Base-by-base conservation (phyloP, 1,284 basidiomycete species). In the Sporisorium graminicola region DNA sequence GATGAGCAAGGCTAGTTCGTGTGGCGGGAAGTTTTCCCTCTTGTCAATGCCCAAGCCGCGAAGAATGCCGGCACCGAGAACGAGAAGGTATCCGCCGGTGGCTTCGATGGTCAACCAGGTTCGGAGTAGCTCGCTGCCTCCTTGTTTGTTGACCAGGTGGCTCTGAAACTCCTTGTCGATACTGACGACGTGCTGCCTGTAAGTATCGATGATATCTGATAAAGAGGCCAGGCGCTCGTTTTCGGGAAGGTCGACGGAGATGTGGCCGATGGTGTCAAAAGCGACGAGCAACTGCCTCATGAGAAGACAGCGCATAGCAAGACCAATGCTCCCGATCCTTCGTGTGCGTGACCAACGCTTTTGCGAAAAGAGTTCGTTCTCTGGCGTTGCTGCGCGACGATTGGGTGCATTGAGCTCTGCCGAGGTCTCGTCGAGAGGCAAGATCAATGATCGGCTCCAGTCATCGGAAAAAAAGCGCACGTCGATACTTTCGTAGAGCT, bases 401-500 rank as follows among this genome's bases (percentile, higher is more conserved):
- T 56, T 24, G 18, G 18, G 18, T 16, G 37, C 3, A 20, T 22
- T 2, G 27, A 13, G 20, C 10, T 31, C 29, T 2, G 49, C 10
- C 4, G n/a, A 14, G 10, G 44, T 7, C 24, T 44, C n/a, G 9
- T 73, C 47, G 1, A 27, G 16, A 31, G 65, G 43, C 14, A 73
- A 18, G 1, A 58, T 49, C 26, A 69, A 37, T 3, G 72, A 69
- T 20, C 66, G 72, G 24, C 58, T 69, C 72, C 72, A 74, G 16
- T 65, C 62, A 14, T 69, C 65, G 6, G 24, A 54, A 37, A 69
- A 69, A 43, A 62, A 74, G 33, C 63, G 65, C 10, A 47, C 44
- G n/a, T 69, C 62, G 42, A 74, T 51, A 35, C 55, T 65, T n/a
- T 74, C 72, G 62, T 62, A 74, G 13, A 74, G 59, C 42, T 74